Evolutionary conservation across 306 rosid genomes (phyloP).

Genomic region (Datisca glomerata): DNA sequence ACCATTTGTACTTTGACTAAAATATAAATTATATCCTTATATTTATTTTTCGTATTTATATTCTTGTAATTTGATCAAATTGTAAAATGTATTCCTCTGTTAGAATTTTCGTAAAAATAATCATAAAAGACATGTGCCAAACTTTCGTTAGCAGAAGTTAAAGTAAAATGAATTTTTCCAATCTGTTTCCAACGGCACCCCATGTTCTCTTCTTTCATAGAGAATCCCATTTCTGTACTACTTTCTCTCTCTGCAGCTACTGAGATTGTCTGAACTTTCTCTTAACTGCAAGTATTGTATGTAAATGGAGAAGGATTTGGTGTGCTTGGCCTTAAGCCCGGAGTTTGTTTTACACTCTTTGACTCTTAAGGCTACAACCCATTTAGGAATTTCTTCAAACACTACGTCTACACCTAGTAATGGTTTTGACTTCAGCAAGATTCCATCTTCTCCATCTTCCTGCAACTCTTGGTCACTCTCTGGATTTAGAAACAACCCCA

Average conservation of each 20-base stretch:
- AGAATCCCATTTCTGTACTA: constrained; percentile 18
- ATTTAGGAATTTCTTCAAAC: constrained; percentile 30
- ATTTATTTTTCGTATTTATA: too few relatives aligned
- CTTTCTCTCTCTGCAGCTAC: constrained; percentile 19
- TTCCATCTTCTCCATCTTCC: constrained; percentile 46
- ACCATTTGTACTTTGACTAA: too few relatives aligned
- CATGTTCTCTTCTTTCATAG: constrained; percentile 33
- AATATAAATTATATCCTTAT: too few relatives aligned
- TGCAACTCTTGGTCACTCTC: constrained; percentile 40
- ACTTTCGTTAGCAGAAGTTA: too few relatives aligned
- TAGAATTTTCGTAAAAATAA: too few relatives aligned
- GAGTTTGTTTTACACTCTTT: constrained; percentile 48
- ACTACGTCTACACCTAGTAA: constrained; percentile 17
- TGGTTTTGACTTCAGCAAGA: constrained; percentile 45
- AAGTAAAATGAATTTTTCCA: constrained; percentile 30
- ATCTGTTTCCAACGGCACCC: constrained; percentile 49
- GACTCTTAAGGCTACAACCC: constrained; percentile 47
- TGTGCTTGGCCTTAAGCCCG: constrained; percentile 55
- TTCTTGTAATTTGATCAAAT: too few relatives aligned
- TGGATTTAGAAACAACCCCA: constrained; percentile 43
- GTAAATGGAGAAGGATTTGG: constrained; percentile 62
- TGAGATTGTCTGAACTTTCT: background rate
- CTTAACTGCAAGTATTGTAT: too few relatives aligned
- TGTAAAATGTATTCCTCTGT: too few relatives aligned
- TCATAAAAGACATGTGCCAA: too few relatives aligned